Percentiles rank a stretch among this genome's conserved stretches.
Evolutionary conservation across 2,329 filamentous ascomycete species (phyloP).

Genomic region (Claviceps sp.): DNA sequence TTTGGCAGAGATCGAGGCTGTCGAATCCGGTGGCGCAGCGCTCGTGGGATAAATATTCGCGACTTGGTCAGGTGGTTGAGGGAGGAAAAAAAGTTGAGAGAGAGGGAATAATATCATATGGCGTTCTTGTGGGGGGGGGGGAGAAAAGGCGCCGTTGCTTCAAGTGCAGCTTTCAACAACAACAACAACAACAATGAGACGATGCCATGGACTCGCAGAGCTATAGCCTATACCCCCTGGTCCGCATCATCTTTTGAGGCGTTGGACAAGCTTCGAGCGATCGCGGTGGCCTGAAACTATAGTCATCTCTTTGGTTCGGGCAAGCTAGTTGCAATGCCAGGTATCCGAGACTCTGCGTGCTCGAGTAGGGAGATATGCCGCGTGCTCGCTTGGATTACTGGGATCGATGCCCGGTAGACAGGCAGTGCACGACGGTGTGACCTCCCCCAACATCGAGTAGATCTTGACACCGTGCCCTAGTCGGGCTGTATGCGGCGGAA

Average conservation of each 20-base stretch:
- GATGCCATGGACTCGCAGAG: neutral
- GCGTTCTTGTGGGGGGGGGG: neutral
- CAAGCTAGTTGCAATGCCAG: neutral
- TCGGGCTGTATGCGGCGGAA: neutral
- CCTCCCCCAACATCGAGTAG: too few relatives aligned
- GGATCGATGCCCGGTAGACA: neutral
- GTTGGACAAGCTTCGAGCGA: neutral
- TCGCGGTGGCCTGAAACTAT: neutral
- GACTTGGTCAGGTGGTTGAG: neutral
- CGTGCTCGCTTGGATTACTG: neutral
- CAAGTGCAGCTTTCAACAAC: neutral
- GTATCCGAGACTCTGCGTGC: neutral
- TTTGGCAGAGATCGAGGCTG: constrained; percentile 79
- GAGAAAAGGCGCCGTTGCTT: neutral
- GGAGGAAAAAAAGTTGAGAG: neutral
- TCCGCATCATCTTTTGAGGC: neutral
- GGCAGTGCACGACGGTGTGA: neutral
- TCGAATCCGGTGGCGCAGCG: constrained; percentile 81
- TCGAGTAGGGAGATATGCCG: neutral
- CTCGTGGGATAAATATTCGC: constrained; percentile 28
- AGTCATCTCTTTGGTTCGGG: neutral
- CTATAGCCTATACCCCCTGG: neutral
- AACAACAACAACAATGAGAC: too few relatives aligned
- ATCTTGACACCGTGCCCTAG: neutral
- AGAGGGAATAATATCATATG: neutral